A percentile compares a stretch with the other conserved stretches of the same genome.
Evolutionary conservation across 441 rosid species (phyloP).

Genomic region (Aleurites moluccanus): DNA sequence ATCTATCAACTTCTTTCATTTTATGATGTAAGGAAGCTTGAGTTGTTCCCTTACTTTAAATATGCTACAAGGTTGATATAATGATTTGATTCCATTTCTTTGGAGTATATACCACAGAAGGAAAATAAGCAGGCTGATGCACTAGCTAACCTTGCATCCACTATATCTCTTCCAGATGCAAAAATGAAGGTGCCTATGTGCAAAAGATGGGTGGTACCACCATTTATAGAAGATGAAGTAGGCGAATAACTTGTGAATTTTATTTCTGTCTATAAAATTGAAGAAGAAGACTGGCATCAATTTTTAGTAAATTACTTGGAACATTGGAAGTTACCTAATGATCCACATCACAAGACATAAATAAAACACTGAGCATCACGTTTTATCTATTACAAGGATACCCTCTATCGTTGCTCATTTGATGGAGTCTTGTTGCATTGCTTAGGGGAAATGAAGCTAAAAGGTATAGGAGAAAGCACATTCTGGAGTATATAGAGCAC

Average conservation of each 20-base stretch:
- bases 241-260: no score
- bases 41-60: background rate
- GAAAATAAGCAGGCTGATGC: background rate
- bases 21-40: background rate
- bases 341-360: no score
- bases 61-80: background rate
- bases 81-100: no score
- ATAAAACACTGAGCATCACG: no score
- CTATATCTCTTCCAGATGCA: background rate
- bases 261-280: background rate
- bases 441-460: no score
- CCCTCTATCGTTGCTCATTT: no score
- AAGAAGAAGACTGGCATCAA: background rate
- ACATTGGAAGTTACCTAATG: no score
- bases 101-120: no score
- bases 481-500: no score
- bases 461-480: background rate
- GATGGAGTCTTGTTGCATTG: background rate
- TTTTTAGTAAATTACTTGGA: background rate
- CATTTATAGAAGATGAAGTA: accelerated
- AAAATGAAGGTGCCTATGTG: background rate
- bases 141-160: background rate
- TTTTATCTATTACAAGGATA: background rate
- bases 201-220: background rate
- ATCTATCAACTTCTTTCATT: background rate